Evolutionary conservation across 257 asterid species (phyloP).

Genomic region (Verbena officinalis): DNA sequence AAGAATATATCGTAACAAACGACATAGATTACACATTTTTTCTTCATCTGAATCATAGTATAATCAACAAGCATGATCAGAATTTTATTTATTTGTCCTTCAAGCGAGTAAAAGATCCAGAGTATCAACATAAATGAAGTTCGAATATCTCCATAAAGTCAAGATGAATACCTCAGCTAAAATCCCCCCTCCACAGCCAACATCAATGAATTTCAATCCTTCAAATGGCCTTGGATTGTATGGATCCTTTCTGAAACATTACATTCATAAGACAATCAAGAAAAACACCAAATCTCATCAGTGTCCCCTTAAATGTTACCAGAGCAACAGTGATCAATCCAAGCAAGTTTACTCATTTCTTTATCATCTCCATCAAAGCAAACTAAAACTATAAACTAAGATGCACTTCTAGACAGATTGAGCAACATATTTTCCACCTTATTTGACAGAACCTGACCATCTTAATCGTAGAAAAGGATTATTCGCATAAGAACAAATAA

Average conservation of each 20-base stretch:
- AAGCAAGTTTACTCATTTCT: not conserved
- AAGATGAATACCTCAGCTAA: constrained; percentile 76
- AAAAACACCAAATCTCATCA: not conserved
- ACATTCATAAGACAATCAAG: constrained; percentile 22
- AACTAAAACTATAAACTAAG: not conserved
- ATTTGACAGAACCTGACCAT: not conserved
- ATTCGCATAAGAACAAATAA: not conserved
- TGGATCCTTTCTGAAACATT: constrained; percentile 74
- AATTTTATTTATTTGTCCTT: not conserved
- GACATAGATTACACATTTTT: not conserved
- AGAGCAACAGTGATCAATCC: not conserved
- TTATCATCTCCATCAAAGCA: not conserved
- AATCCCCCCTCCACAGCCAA: constrained; percentile 98
- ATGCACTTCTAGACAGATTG: not conserved
- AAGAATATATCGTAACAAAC: constrained; percentile 6
- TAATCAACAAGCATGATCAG: constrained; percentile 6
- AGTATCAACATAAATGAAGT: constrained; percentile 11
- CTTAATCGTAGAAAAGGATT: not conserved
- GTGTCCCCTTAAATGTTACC: not conserved
- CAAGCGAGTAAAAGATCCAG: not conserved
- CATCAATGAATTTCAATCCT: constrained; percentile 82
- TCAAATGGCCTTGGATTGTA: constrained; percentile 69
- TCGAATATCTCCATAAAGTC: constrained; percentile 19
- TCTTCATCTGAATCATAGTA: constrained; percentile 13
- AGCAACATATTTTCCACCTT: too few species aligned